Evolutionary conservation across 2,329 filamentous ascomycete species (phyloP).

Genomic region (Sphaerulina populicola): DNA sequence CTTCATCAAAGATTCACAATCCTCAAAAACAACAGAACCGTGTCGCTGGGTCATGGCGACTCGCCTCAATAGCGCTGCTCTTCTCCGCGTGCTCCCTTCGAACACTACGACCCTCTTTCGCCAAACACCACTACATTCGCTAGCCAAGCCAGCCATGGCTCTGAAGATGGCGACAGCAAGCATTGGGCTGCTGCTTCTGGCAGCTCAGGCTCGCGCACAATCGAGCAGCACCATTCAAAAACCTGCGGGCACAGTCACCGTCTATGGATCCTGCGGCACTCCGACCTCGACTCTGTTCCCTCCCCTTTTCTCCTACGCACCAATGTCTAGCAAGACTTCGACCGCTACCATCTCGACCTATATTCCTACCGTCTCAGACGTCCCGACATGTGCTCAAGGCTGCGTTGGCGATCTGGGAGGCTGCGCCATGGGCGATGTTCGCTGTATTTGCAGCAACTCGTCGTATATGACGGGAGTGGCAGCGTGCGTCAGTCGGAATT

Average conservation of each 20-base stretch:
- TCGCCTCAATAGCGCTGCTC: background rate
- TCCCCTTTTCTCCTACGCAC: background rate
- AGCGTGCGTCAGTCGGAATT: background rate
- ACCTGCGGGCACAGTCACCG: background rate
- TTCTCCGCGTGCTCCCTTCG: background rate
- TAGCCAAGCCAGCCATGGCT: background rate
- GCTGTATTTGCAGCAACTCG: slow-evolving; percentile 3
- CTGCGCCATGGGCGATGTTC: slow-evolving; percentile 2
- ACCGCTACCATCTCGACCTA: background rate
- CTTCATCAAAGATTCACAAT: slow-evolving; percentile 1
- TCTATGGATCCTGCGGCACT: slow-evolving; percentile 2
- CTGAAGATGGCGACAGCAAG: background rate
- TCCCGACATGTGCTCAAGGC: background rate
- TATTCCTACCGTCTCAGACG: slow-evolving; percentile 1
- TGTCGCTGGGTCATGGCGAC: background rate
- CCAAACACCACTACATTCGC: background rate
- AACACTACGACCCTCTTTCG: too few species aligned
- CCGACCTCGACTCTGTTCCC: slow-evolving; percentile 5
- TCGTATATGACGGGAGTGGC: background rate
- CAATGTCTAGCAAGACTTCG: background rate
- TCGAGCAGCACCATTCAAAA: background rate
- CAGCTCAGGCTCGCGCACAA: background rate
- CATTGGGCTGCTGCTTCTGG: background rate
- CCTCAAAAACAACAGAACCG: slow-evolving; percentile 3
- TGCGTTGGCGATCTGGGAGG: slow-evolving; percentile 2